Base-by-base conservation (phyloP, 805 yeast species). In the Nakazawaea laoshanensis region DNA sequence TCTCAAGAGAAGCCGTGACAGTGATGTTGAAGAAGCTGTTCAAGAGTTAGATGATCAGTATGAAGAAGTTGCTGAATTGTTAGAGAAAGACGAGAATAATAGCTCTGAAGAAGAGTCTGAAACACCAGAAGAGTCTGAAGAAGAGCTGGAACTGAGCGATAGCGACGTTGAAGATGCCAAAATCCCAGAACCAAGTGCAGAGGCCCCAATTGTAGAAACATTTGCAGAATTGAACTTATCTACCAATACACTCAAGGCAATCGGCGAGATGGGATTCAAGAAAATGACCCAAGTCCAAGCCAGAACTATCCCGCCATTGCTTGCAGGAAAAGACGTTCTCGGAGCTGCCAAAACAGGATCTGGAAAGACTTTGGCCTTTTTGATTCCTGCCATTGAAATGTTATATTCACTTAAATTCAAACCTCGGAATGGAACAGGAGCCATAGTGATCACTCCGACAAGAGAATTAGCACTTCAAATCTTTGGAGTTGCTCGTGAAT, bases 321-420 rank as follows among this genome's bases (percentile, higher is more conserved):
- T 94, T 42, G 96, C 97, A 1, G 98, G 98, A 27, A 75, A 89
- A 47, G 99, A 92, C 59, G 97, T 94, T 14, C 68, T 92, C 35
- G 99, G 98, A 45, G 98, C 98, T n/a, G 99, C 99, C 37, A 89
- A 88, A 62, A 92, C 99, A 3, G 99, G 99, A 35, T 87, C 96
- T 1, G 99, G 99, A 54, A 92, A 92, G 63, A 92, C 99, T 1
- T 63, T 94, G 40, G 97, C 99, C 7, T 92, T 92, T 48, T 65
- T 92, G 50, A 71, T 92, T 39, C 99, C 99, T 10, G 98, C 98
- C 20, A 80, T 92, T 43, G 98, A 92, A 61, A 63, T 87, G 62
- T 67, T 92, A 35, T 82, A 88, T 52, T 77, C 95, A 12, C 69
- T 92, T 49, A 86, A 82, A 54, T 92, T 88, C 66, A 92, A 89